Conservation (phyloP, 2,329 filamentous ascomycete species). For the Botrytis paeoniae region DNA sequence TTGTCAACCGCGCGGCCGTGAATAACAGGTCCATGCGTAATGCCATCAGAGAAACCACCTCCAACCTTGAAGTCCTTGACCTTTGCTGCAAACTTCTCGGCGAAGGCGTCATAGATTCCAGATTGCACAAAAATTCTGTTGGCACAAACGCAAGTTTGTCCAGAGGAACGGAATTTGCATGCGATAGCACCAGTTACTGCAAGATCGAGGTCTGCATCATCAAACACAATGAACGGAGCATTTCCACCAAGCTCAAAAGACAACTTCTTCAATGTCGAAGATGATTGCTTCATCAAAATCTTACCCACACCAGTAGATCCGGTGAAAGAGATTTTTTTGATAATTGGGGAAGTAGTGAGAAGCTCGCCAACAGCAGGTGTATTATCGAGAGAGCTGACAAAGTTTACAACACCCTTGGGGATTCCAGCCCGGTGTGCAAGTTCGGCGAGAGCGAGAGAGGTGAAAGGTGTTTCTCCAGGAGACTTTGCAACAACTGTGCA, state of each 20-base stretch:
- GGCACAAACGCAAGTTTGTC: slow-evolving; percentile 92
- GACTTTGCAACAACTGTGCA: slow-evolving; percentile 93
- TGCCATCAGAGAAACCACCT: slow-evolving; percentile 64
- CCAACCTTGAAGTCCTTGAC: slow-evolving; percentile 75
- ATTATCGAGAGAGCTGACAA: slow-evolving; percentile 77
- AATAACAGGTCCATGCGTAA: slow-evolving; percentile 80
- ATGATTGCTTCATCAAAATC: slow-evolving; percentile 84
- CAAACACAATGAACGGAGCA: slow-evolving; percentile 94
- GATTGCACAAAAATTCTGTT: slow-evolving; percentile 80
- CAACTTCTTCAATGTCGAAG: slow-evolving; percentile 74
- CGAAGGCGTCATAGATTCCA: slow-evolving; percentile 75
- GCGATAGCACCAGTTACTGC: slow-evolving; percentile 80
- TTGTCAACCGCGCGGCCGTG: slow-evolving; percentile 79
- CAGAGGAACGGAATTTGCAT: slow-evolving; percentile 90
- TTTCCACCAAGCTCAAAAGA: slow-evolving; percentile 94
- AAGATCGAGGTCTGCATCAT: slow-evolving; percentile 83
- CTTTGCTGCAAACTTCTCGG: slow-evolving; percentile 64
- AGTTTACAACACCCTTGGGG: slow-evolving; percentile 85
- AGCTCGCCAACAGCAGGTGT: slow-evolving; percentile 74
- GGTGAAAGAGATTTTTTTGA: slow-evolving; percentile 93
- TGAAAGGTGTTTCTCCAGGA: slow-evolving; percentile 89
- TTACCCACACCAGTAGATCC: slow-evolving; percentile 70
- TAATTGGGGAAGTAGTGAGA: slow-evolving; percentile 70
- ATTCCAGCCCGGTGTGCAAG: slow-evolving; percentile 84
- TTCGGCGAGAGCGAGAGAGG: slow-evolving; percentile 81